phyloP scores from a whole-genome alignment of 768 basidiomycete species.

The Leccinum boreale region DNA sequence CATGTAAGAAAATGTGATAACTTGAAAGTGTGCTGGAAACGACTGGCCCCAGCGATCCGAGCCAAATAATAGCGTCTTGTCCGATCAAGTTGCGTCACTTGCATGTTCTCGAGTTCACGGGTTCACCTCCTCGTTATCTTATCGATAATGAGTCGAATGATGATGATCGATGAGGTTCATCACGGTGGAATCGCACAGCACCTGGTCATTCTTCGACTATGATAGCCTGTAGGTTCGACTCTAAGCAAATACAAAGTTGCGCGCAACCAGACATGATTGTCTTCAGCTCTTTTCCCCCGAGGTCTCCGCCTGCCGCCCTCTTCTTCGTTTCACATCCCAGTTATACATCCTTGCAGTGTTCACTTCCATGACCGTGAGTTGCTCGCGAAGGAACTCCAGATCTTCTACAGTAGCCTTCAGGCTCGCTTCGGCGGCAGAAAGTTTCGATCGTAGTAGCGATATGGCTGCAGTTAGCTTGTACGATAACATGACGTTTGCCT shows the following conservation, averaged over 20 bases:
- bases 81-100: not conserved
- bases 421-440: slow-evolving; percentile 62
- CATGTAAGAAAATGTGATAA: too few species aligned
- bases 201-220: not conserved
- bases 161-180: not conserved
- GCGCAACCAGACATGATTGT: not conserved
- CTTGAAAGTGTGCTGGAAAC: too few species aligned
- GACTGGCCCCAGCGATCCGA: not conserved
- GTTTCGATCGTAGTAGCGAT: slow-evolving; percentile 69
- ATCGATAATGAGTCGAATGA: not conserved
- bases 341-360: slow-evolving; percentile 97
- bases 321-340: slow-evolving; percentile 85
- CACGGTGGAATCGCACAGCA: not conserved
- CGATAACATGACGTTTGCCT: slow-evolving; percentile 98
- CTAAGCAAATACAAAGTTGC: not conserved
- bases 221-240: not conserved
- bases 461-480: slow-evolving; percentile 83
- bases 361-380: slow-evolving; percentile 93
- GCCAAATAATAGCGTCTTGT: not conserved
- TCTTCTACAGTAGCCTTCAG: slow-evolving; percentile 77
- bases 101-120: too few species aligned
- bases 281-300: slow-evolving; percentile 14
- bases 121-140: not conserved
- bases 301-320: slow-evolving; percentile 46
- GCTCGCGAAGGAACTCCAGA: slow-evolving; percentile 89